phyloP scores from a whole-genome alignment of 2,329 filamentous ascomycete genomes.

The Teratosphaeria nubilosa region DNA sequence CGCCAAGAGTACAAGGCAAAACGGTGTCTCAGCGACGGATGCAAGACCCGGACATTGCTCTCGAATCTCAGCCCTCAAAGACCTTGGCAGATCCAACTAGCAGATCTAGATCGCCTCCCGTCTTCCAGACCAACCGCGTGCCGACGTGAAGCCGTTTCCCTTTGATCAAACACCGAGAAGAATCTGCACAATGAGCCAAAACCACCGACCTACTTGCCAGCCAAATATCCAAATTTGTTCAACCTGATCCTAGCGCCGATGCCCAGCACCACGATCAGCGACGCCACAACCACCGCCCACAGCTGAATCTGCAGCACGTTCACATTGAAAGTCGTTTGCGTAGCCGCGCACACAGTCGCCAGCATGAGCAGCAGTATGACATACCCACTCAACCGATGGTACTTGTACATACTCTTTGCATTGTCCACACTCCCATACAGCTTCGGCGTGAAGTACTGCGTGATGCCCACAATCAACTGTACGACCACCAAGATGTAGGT shows the following conservation, averaged over 20 bases:
- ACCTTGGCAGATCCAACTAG: too few species aligned
- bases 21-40: too few species aligned
- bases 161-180: neutral
- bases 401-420: slow-evolving; percentile 81
- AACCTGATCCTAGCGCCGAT: slow-evolving; percentile 70
- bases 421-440: slow-evolving; percentile 70
- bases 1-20: too few species aligned
- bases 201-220: slow-evolving; percentile 15
- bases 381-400: slow-evolving; percentile 74
- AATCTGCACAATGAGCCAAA: neutral
- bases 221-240: slow-evolving; percentile 61
- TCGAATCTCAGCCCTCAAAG: too few species aligned
- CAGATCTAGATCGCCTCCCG: too few species aligned
- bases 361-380: slow-evolving; percentile 58
- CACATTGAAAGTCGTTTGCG: slow-evolving; percentile 63
- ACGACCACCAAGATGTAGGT: slow-evolving; percentile 60
- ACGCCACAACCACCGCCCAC: slow-evolving; percentile 63
- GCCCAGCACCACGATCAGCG: slow-evolving; percentile 58
- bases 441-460: slow-evolving; percentile 65
- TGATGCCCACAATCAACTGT: slow-evolving; percentile 71
- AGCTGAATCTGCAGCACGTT: slow-evolving; percentile 60
- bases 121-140: neutral
- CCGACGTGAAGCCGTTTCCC: neutral
- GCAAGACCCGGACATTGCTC: too few species aligned
- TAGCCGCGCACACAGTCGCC: slow-evolving; percentile 64